Conservation (phyloP, 1,284 basidiomycete genomes). For the Athelia sp. region DNA sequence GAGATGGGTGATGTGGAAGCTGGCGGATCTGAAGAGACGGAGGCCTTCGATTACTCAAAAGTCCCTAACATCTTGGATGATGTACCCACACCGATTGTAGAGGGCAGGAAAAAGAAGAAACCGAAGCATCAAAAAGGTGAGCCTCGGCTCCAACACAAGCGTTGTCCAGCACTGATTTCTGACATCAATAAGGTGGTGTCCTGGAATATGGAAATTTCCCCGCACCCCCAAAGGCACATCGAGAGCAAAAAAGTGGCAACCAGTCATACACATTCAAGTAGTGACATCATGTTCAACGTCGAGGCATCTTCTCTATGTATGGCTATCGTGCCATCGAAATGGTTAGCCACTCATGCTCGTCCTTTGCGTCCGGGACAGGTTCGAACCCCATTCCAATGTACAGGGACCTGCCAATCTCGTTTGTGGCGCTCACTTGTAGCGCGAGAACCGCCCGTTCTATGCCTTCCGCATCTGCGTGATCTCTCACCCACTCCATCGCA, state of each 20-base stretch:
- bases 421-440: not conserved
- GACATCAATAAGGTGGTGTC: slow-evolving; percentile 26
- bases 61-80: slow-evolving; percentile 79
- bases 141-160: not conserved
- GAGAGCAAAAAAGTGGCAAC: slow-evolving; percentile 66
- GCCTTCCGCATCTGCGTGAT: not conserved
- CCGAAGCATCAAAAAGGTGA: slow-evolving; percentile 43
- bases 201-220: slow-evolving; percentile 58
- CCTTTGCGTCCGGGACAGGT: no score
- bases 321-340: no score
- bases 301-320: no score
- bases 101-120: slow-evolving; percentile 40
- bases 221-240: slow-evolving; percentile 61
- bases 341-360: no score
- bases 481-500: not conserved
- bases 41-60: slow-evolving; percentile 71
- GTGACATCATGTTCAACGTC: slow-evolving; percentile 7
- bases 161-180: slow-evolving; percentile 5
- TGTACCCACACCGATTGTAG: slow-evolving; percentile 34
- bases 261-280: slow-evolving; percentile 66
- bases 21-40: slow-evolving; percentile 23
- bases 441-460: not conserved
- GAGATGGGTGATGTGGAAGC: slow-evolving; percentile 14
- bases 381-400: no score
- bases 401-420: not conserved